Percentiles rank a stretch among this genome's conserved stretches.
Evolutionary conservation across 108 stramenopile genomes (phyloP).

Genomic region (Discostella stelligeroides): DNA sequence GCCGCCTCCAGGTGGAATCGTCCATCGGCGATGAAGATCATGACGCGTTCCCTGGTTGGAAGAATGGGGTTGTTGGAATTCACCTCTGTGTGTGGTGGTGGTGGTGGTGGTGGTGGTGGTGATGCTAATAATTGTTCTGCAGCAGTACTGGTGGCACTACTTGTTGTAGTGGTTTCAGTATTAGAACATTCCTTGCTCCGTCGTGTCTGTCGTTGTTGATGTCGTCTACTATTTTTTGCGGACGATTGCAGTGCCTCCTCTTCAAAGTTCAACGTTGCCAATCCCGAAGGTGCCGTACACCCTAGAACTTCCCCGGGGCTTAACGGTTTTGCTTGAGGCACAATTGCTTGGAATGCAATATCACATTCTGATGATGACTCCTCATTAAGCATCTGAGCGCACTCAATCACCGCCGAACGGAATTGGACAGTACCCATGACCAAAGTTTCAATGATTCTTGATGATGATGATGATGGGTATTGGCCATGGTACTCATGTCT

Average conservation of each 20-base stretch:
- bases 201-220: neutral
- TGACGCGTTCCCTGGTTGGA: constrained; percentile 49
- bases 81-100: no score
- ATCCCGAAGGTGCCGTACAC: constrained; percentile 88
- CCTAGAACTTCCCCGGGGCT: constrained; percentile 96
- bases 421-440: constrained; percentile 88
- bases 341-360: constrained; percentile 36
- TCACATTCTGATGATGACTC: constrained; percentile 25
- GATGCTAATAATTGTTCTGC: neutral
- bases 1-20: constrained; percentile 98
- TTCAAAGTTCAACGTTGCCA: constrained; percentile 31
- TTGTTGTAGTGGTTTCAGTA: no score
- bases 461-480: no score
- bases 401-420: constrained; percentile 86
- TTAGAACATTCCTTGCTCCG: no score
- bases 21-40: constrained; percentile 97
- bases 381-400: constrained; percentile 51
- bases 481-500: no score
- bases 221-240: neutral
- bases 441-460: constrained; percentile 26
- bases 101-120: no score
- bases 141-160: no score
- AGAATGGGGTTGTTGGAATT: neutral
- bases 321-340: constrained; percentile 92
- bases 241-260: constrained; percentile 3